These are phyloP conservation scores for Atractiella rhizophila DNA, from an alignment of 768 basidiomycete species.

Conservation along the genomic window DNA sequence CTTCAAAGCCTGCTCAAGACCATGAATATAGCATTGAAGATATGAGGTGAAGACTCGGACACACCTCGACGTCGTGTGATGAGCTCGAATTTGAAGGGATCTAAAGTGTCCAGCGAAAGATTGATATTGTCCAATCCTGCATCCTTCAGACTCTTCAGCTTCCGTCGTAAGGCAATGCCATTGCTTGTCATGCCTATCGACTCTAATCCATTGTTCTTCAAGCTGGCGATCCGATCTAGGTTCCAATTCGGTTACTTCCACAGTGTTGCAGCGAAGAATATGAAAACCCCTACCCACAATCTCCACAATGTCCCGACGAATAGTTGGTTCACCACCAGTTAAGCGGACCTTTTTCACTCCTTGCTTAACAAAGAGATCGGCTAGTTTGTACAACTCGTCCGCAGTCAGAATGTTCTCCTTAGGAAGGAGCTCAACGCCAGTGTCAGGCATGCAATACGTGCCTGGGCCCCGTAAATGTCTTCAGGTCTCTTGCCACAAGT, in stretches of 20 bases:
- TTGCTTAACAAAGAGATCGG: slow-evolving; percentile 46
- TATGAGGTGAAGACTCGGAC: not conserved
- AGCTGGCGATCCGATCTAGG: slow-evolving; percentile 34
- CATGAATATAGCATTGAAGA: not conserved
- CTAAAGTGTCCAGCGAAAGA: slow-evolving; percentile 49
- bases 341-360: slow-evolving; percentile 70
- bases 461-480: slow-evolving; percentile 27
- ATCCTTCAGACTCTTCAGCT: slow-evolving; percentile 38
- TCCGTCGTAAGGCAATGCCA: slow-evolving; percentile 47
- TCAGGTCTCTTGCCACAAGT: not conserved
- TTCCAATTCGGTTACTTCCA: not conserved
- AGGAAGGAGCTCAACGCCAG: slow-evolving; percentile 52
- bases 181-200: slow-evolving; percentile 71
- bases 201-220: slow-evolving; percentile 37
- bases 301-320: slow-evolving; percentile 45
- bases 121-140: slow-evolving; percentile 54
- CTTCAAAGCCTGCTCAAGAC: slow-evolving; percentile 34
- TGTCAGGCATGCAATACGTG: slow-evolving; percentile 74
- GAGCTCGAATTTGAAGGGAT: slow-evolving; percentile 63
- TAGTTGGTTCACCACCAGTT: slow-evolving; percentile 68
- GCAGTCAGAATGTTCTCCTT: slow-evolving; percentile 42
- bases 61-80: slow-evolving; percentile 42
- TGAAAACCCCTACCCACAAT: slow-evolving; percentile 32
- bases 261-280: not conserved
- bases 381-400: slow-evolving; percentile 46